Base-by-base conservation (phyloP, 2,329 filamentous ascomycete genomes). In the Diplodia corticola region DNA sequence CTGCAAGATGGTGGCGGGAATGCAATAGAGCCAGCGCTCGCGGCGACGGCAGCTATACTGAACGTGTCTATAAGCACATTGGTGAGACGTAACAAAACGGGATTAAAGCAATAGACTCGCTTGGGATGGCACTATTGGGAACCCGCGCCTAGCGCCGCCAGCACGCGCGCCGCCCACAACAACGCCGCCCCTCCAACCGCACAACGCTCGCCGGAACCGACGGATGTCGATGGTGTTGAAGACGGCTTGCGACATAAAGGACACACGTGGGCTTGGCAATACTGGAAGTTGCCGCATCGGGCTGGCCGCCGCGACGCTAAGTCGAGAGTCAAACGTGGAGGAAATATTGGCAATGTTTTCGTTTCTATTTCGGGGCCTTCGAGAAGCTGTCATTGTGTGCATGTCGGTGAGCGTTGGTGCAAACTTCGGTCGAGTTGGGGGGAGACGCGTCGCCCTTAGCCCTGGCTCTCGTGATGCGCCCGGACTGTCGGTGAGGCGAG, bases 271-370 rank as follows among this genome's bases (percentile, higher is more conserved):
- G 28, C 61, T 64, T 64, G 61, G 61, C 61, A 64, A 64, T 64
- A 64, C 35, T 64, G 35, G 50, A 26, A 48, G 48, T 5, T 37
- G 61, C 50, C 61, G 61, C 61, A 54, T 51, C 51, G 49, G 49
- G 49, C 12, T 13, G 6, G 33, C 28, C 24, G 60, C 46, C 60
- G 48, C 3, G 61, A 9, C 61, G 61, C 61, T 64, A 64, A 64
- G 61, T 64, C 51, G 26, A 55, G 28, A n/a, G 61, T 64, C 61
- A 37, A 64, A 64, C 61, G 61, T 64, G 28, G 61, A 26, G 49
- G 26, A 44, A 64, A 55, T 64, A 64, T 64, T 64, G 61, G 61
- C 61, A 64, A 64, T 64, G 49, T 54, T 44, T 44, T 28, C 17
- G 49, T 55, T 17, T 53, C 61, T 48, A 46, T 30, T 30, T 60